phyloP scores from a whole-genome alignment of 352 stramenopile species.

The Pythium aristosporum region DNA sequence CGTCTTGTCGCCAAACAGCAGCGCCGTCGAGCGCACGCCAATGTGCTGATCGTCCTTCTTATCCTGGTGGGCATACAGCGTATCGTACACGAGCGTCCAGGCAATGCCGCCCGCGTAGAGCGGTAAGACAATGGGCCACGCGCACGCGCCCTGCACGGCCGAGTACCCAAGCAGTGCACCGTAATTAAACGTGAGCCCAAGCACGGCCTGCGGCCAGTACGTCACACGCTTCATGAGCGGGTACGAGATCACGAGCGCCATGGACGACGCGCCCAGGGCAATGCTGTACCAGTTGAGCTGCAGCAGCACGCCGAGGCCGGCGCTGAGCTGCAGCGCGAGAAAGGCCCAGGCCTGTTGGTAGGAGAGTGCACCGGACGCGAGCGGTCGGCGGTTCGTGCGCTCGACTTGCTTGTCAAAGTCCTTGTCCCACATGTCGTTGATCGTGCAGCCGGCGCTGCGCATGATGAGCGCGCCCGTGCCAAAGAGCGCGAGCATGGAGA shows the following conservation, averaged over 20 bases:
- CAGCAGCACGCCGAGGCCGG: slow-evolving; percentile 92
- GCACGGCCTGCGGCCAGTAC: slow-evolving; percentile 96
- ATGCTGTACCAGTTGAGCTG: slow-evolving; percentile 96
- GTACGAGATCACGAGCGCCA: slow-evolving; percentile 95
- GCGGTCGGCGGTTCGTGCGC: slow-evolving; percentile 92
- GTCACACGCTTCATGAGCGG: slow-evolving; percentile 98
- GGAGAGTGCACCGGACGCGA: slow-evolving; percentile 91
- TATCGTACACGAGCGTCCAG: slow-evolving; percentile 99
- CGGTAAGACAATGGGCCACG: slow-evolving; percentile 88
- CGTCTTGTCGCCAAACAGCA: slow-evolving; percentile 94
- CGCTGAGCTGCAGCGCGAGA: slow-evolving; percentile 91
- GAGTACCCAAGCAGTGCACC: slow-evolving; percentile 95
- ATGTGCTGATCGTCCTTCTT: slow-evolving; percentile 96
- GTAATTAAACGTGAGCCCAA: slow-evolving; percentile 99
- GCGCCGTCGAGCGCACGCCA: slow-evolving; percentile 94
- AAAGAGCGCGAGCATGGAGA: slow-evolving; percentile 80
- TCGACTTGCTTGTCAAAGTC: slow-evolving; percentile 96
- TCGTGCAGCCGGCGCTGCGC: slow-evolving; percentile 97
- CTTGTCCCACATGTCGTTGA: slow-evolving; percentile 99
- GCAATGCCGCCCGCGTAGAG: slow-evolving; percentile 93
- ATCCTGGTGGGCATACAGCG: slow-evolving; percentile 98
- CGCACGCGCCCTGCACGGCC: slow-evolving; percentile 81
- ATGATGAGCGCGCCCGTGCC: slow-evolving; percentile 95
- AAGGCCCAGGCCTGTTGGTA: slow-evolving; percentile 92
- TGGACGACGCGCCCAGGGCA: slow-evolving; percentile 87